Evolutionary conservation across 441 rosid species (phyloP).

Genomic region (Flueggea neowawraea): DNA sequence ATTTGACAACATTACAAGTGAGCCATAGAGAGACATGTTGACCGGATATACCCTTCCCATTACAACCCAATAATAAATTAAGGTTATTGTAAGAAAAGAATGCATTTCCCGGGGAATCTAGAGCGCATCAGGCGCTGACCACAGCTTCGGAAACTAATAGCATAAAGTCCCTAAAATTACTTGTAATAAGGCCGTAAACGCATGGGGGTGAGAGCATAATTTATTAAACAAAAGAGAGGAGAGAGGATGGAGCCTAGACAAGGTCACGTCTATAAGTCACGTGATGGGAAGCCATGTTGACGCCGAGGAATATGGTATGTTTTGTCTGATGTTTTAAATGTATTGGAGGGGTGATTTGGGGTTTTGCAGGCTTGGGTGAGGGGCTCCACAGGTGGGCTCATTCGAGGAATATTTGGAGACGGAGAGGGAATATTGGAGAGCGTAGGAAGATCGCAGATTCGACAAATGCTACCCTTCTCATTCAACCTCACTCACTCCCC

Average conservation of each 20-base stretch:
- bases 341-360: slow-evolving; percentile 6
- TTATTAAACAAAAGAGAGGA: not conserved
- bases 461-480: slow-evolving; percentile 39
- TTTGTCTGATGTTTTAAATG: not conserved
- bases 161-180: slow-evolving; percentile 9
- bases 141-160: slow-evolving; percentile 45
- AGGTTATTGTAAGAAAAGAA: slow-evolving; percentile 20
- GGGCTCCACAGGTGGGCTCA: slow-evolving; percentile 36
- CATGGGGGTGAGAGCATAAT: not conserved
- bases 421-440: slow-evolving; percentile 69
- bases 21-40: slow-evolving; percentile 53
- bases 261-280: slow-evolving; percentile 50
- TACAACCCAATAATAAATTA: slow-evolving; percentile 16
- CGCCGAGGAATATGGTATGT: slow-evolving; percentile 59
- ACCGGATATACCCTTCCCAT: slow-evolving; percentile 36
- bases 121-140: slow-evolving; percentile 99
- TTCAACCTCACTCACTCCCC: too few relatives aligned
- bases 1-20: slow-evolving; percentile 49
- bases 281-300: slow-evolving; percentile 54
- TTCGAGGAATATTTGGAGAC: slow-evolving; percentile 39
- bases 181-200: too few relatives aligned
- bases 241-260: slow-evolving; percentile 22
- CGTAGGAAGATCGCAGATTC: slow-evolving; percentile 9
- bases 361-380: slow-evolving; percentile 31
- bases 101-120: slow-evolving; percentile 85